Evolutionary conservation across 768 basidiomycete genomes (phyloP), one percentile per base, ranked within the genome.

Genomic region (Cyclocybe cylindracea): DNA sequence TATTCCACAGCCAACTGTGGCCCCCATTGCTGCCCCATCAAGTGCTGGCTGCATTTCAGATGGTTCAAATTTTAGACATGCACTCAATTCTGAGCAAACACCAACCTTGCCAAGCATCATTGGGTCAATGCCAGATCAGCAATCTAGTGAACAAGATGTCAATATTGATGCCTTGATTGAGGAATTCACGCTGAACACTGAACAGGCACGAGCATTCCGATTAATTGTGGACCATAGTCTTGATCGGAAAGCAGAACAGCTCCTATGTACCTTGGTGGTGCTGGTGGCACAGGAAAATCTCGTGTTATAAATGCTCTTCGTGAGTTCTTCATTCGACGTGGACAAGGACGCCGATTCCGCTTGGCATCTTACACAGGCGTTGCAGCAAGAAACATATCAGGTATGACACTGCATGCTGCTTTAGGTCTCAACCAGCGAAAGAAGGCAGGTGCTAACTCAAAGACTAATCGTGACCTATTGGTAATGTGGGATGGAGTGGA

Each of bases 231-330:
- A 64, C 0, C 71, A 75, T 40, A 59, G 55, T 33, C 10, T 58
- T 5, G 24, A 50, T 8, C 18, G 8, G 7, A 13, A 58, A 5
- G 14, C 42, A 2, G 41, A 57, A 6, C 66, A 61, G 3, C 49
- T 77, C 4, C 47, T 0, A 71, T 77, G 72, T 70, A 66, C 18
- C 10, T 78, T 0, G 60, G 57, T 4, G 77, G 76, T 0, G 47
- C 74, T 1, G 75, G 71, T 5, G 76, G 77, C 1, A 78, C 76
- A 2, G 76, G 77, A 0, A 79, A 78, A 60, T 71, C 70, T 0
- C 48, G 64, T 10, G 71, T 78, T 2, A 69, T 78, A 1, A 53
- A 67, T 36, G 71, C 73, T 0, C 11, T 78, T 1, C 58, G 56
- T 18, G 60, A 63, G 1, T 72, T 70, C 37, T 77, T 76, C 55